Conservation (phyloP, 164 flowering plant genomes). For the Cinnamomum micranthum region DNA sequence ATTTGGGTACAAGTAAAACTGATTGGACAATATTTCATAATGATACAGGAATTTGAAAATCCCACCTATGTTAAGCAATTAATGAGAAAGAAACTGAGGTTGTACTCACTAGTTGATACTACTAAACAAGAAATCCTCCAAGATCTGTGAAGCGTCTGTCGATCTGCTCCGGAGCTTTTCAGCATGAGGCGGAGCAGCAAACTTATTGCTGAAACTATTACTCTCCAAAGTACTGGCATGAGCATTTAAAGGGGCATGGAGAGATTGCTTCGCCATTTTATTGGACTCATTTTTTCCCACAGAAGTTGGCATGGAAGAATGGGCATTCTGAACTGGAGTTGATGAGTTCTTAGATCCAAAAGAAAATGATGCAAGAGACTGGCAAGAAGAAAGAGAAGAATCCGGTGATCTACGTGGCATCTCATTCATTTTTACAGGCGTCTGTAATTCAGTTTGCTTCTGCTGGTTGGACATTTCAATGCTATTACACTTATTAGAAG, state of each 20-base stretch:
- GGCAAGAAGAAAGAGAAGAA: too few relatives aligned
- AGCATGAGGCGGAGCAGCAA: not conserved
- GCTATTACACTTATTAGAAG: too few relatives aligned
- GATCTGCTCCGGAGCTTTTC: not conserved
- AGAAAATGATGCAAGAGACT: too few relatives aligned
- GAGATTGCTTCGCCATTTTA: conserved; percentile 15
- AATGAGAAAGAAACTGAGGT: not conserved
- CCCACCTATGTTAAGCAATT: too few relatives aligned
- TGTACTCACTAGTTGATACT: conserved; percentile 3
- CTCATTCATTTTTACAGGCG: conserved; percentile 16
- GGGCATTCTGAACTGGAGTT: conserved; percentile 23
- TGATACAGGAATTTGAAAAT: too few relatives aligned
- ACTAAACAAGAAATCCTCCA: conserved; percentile 28
- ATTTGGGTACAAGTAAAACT: too few relatives aligned
- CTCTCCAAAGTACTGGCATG: not conserved
- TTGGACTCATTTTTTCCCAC: conserved; percentile 42
- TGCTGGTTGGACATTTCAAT: too few relatives aligned
- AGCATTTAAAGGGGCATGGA: not conserved
- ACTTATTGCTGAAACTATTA: not conserved
- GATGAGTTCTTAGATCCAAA: conserved; percentile 18
- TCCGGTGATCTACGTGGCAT: not conserved
- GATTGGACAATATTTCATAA: too few relatives aligned
- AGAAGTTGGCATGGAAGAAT: conserved; percentile 39
- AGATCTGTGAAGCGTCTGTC: conserved; percentile 17
- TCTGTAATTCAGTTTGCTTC: conserved; percentile 11